These are phyloP conservation scores for Penicillium antarcticum DNA, from an alignment of 495 filamentous ascomycete genomes.

Conservation along the genomic window DNA sequence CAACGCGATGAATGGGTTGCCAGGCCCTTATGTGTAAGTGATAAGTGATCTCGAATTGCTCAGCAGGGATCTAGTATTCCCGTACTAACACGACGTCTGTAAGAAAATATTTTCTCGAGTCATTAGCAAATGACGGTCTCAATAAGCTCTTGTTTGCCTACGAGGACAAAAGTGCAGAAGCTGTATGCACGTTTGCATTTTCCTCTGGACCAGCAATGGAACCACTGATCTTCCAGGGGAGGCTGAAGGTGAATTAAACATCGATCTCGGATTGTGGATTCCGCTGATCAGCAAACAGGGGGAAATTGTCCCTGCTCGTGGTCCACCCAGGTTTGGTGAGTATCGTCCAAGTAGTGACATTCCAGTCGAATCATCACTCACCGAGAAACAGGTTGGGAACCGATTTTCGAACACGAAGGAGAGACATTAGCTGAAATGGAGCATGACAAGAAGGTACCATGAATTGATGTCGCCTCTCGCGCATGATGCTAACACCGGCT, in stretches of 20 bases:
- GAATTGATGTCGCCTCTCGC: neutral
- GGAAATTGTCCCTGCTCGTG: slow-evolving; percentile 36
- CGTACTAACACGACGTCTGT: neutral
- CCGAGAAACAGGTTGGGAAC: slow-evolving; percentile 68
- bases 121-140: slow-evolving; percentile 71
- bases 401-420: slow-evolving; percentile 85
- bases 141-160: slow-evolving; percentile 79
- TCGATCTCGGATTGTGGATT: neutral
- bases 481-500: slow-evolving; percentile 18
- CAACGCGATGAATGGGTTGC: slow-evolving; percentile 73
- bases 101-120: slow-evolving; percentile 85
- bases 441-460: slow-evolving; percentile 59
- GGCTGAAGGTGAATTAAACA: slow-evolving; percentile 36
- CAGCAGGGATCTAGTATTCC: neutral
- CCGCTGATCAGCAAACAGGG: slow-evolving; percentile 41
- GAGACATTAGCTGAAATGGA: slow-evolving; percentile 93
- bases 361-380: slow-evolving; percentile 14
- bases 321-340: slow-evolving; percentile 66
- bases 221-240: slow-evolving; percentile 78
- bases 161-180: slow-evolving; percentile 79
- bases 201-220: slow-evolving; percentile 72
- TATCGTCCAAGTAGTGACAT: neutral
- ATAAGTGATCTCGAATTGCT: neutral
- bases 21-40: slow-evolving; percentile 84
- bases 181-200: slow-evolving; percentile 89